Base-by-base conservation (phyloP, 2,329 filamentous ascomycete species). In the Apiospora pterosperma region DNA sequence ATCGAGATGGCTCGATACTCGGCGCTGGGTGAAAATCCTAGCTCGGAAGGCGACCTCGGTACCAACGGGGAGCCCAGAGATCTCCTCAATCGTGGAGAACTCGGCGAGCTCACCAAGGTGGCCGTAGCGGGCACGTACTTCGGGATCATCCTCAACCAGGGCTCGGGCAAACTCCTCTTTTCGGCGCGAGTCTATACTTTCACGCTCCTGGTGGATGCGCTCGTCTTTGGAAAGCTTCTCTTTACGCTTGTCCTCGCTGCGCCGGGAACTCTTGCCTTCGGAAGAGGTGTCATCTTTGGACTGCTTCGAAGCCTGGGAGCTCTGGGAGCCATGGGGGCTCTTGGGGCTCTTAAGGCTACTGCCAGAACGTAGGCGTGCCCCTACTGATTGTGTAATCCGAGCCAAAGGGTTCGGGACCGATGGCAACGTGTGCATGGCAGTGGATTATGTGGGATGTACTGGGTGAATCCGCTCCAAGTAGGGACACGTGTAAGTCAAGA, bases 1-100 rank as follows among this genome's bases (percentile, higher is more conserved):
- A 72, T 93, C 91, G 38, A 97, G 83, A 69, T 90, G 89, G 71
- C 90, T 86, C 72, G 92, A 94, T 80, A 97, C 85, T 71, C 90
- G 90, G 55, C 93, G 88, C 67, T 96, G 84, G 62, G 93, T 92
- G 76, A 93, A 90, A n/a, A 95, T 82, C 42, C 92, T 84, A 34
- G 89, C 90, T 41, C 88, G 86, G 79, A 93, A 92, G 63, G 80
- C 77, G 61, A 92, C 81, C 70, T 87, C 80, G 70, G 88, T 80
- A 39, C 88, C 89, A 19, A 83, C 79, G n/a, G 68, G 62, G 8
- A 70, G 39, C 28, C 36, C 19, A 19, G 52, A 48, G 16, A 69
- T 60, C 55, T 83, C 78, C 14, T 82, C 79, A 36, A 91, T 67
- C 64, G 69, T 63, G 65, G 66, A 61, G 64, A 75, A 62, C 62